Evolutionary conservation across 2,329 filamentous ascomycete genomes (phyloP).

Genomic region (Hypoxylon sp.): DNA sequence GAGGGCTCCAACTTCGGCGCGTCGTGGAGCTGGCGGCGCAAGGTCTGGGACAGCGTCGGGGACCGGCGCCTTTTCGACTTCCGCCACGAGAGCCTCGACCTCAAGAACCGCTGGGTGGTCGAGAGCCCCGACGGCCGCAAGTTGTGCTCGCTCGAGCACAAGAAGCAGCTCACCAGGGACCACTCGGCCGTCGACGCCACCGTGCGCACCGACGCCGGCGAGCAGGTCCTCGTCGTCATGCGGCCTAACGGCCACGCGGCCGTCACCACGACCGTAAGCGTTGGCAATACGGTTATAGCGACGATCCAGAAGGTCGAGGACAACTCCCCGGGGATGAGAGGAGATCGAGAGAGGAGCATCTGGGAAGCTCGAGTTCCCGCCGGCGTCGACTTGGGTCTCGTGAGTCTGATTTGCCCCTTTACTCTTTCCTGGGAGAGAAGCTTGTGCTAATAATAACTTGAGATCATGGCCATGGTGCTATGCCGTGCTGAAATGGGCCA

Average conservation of each 20-base stretch:
- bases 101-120: slow-evolving; percentile 32
- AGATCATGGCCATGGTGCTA: slow-evolving; percentile 20
- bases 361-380: slow-evolving; percentile 18
- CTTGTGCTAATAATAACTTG: neutral
- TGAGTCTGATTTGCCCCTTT: neutral
- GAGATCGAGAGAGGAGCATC: slow-evolving; percentile 4
- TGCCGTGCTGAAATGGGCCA: slow-evolving; percentile 22
- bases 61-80: slow-evolving; percentile 28
- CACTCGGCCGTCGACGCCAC: slow-evolving; percentile 25
- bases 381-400: slow-evolving; percentile 19
- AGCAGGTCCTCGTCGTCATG: slow-evolving; percentile 25
- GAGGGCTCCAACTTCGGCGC: slow-evolving; percentile 20
- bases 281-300: slow-evolving; percentile 6
- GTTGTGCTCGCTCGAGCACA: slow-evolving; percentile 25
- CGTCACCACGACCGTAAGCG: neutral
- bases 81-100: slow-evolving; percentile 26
- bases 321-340: neutral
- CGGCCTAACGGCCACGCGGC: slow-evolving; percentile 2
- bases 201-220: slow-evolving; percentile 24
- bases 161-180: slow-evolving; percentile 9
- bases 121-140: slow-evolving; percentile 18
- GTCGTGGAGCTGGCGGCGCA: slow-evolving; percentile 34
- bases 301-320: slow-evolving; percentile 13
- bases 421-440: neutral
- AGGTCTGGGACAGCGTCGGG: slow-evolving; percentile 15